Evolutionary conservation across 1,284 basidiomycete genomes (phyloP).

Genomic region (Microbotryum saponariae): DNA sequence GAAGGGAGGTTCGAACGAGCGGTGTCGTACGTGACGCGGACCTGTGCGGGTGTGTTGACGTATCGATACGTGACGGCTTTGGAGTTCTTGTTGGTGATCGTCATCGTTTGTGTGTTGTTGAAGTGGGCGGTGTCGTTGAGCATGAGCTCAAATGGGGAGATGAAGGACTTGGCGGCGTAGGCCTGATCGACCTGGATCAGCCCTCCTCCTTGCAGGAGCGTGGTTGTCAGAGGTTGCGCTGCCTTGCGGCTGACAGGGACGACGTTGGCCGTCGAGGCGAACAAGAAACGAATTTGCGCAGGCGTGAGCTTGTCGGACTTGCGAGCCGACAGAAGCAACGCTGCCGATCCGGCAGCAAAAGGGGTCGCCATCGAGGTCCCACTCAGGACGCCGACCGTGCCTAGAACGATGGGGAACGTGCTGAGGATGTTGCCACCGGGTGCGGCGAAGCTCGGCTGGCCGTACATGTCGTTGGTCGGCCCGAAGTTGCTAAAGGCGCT

Average conservation of each 20-base stretch:
- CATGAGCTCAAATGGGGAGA: constrained; percentile 55
- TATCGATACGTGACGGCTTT: neutral
- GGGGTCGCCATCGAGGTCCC: constrained; percentile 45
- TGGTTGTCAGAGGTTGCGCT: constrained; percentile 39
- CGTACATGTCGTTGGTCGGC: constrained; percentile 53
- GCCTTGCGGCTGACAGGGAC: constrained; percentile 37
- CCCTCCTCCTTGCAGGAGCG: constrained; percentile 44
- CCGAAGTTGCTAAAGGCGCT: constrained; percentile 50
- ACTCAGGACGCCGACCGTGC: constrained; percentile 46
- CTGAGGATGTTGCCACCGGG: constrained; percentile 54
- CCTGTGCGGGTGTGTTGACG: neutral
- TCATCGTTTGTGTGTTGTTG: constrained; percentile 42
- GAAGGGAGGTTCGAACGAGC: neutral
- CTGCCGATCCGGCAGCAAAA: constrained; percentile 57
- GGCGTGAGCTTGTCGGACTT: constrained; percentile 47
- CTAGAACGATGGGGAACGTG: constrained; percentile 48
- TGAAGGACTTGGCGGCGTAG: constrained; percentile 50
- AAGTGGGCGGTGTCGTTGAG: constrained; percentile 64
- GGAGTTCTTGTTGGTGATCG: constrained; percentile 33
- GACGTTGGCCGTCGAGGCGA: constrained; percentile 55
- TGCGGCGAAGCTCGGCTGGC: constrained; percentile 53
- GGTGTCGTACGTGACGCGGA: constrained; percentile 4
- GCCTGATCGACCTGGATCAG: constrained; percentile 58
- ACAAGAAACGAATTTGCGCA: constrained; percentile 48
- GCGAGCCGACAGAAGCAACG: constrained; percentile 51